Base-by-base conservation (phyloP, 73 alveolate species). In the Paraurostyla sp. region DNA sequence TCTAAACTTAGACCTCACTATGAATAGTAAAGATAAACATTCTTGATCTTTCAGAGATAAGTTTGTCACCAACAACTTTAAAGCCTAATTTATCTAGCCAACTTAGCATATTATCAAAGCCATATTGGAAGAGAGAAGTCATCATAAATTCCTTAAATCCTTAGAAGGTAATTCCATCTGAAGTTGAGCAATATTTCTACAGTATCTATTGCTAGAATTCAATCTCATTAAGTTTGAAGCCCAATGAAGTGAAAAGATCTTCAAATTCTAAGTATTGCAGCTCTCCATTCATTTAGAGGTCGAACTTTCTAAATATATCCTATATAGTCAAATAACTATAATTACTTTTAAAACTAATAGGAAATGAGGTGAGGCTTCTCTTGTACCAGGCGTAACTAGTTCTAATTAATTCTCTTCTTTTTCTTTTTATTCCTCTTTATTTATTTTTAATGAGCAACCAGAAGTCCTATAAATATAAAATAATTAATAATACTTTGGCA, bases 261-360 rank as follows among this genome's bases (percentile, higher is more conserved):
- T 15, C 46, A 22, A 62, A 62, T 13, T 62, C 80, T 7, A 13
- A 27, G 51, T 32, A 32, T 36, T 62, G 32, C 11, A 62, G 51
- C 27, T 62, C 80, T 9, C 80, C 80, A 32, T 29, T 32, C 54
- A 32, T 62, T 62, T 29, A 32, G 4, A 62, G 27, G 27, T 62
- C 80, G 27, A 32, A 62, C 30, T 62, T 62, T 29, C 80, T 36
- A 36, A 62, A 62, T 32, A 62, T 62, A 62, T 62, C 80, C 80
- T 62, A 15, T 9, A 15, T 56, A 45, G 57, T 13, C 9, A 13
- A 45, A 45, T 15, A 56, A 56, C 20, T n/a, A n/a, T n/a, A n/a
- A 22, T 15, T 56, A 56, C 27, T 56, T 56, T 32, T 3, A 62
- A 13, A 32, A 50, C 30, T 16, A 33, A 62, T 3, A 36, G 51